Evolutionary conservation across 177 flowering plant species (phyloP).

Genomic region (Tripterygium wilfordii): DNA sequence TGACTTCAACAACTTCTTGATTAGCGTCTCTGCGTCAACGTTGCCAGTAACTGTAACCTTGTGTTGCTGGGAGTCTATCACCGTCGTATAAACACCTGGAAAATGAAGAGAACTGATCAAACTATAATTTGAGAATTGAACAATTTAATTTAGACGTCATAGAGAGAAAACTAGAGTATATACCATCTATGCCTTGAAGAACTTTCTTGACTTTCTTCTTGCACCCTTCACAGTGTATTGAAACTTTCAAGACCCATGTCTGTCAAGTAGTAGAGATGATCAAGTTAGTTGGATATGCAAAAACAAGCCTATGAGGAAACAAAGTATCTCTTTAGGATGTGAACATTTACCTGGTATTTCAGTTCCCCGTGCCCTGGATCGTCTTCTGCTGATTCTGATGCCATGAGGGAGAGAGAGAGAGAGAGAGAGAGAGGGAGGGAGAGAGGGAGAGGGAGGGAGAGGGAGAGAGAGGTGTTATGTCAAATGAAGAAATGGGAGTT

Average conservation of each 20-base stretch:
- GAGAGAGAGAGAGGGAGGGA: background rate
- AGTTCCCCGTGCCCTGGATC: constrained; percentile 16
- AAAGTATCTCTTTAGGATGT: too few species aligned
- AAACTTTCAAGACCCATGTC: constrained; percentile 60
- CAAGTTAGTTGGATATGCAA: too few species aligned
- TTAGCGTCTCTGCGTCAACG: constrained; percentile 40
- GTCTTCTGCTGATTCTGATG: constrained; percentile 18
- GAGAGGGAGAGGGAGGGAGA: background rate
- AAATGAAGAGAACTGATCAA: background rate
- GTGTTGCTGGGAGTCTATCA: constrained; percentile 46
- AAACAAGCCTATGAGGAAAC: too few species aligned
- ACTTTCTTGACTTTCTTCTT: constrained; percentile 56
- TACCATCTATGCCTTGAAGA: constrained; percentile 54
- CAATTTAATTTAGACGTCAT: too few species aligned
- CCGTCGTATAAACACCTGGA: constrained; percentile 50
- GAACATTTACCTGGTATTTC: constrained; percentile 21
- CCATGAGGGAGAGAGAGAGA: constrained; percentile 14
- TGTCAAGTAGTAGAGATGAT: constrained; percentile 10
- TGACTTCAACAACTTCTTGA: constrained; percentile 44
- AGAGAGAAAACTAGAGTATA: too few species aligned
- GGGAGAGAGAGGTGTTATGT: background rate
- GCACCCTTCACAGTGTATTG: constrained; percentile 61
- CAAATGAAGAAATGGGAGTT: background rate
- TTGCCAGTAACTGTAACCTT: constrained; percentile 54
- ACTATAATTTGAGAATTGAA: too few species aligned